These are phyloP conservation scores for Arthrobotrys sphaeroides DNA, from an alignment of 2,329 filamentous ascomycete genomes.

Conservation along the genomic window DNA sequence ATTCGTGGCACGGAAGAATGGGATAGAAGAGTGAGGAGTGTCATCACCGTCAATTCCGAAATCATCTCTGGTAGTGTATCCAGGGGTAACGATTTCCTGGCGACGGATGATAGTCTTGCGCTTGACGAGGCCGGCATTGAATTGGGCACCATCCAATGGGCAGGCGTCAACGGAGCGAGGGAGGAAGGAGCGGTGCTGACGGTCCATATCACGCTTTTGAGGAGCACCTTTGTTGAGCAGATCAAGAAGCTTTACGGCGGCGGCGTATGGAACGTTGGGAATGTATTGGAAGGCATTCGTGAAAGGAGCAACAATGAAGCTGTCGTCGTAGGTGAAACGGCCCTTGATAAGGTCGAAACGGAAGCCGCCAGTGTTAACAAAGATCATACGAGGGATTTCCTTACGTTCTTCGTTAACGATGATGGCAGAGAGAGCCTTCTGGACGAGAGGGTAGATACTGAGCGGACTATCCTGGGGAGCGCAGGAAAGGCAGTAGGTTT, in stretches of 20 bases:
- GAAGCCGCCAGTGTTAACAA: slow-evolving; percentile 89
- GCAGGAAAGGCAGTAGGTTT: slow-evolving; percentile 70
- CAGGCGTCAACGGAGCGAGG: slow-evolving; percentile 54
- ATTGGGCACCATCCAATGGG: slow-evolving; percentile 39
- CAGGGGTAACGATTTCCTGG: slow-evolving; percentile 66
- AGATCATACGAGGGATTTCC: slow-evolving; percentile 73
- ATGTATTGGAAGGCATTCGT: slow-evolving; percentile 79
- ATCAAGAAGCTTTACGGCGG: slow-evolving; percentile 74
- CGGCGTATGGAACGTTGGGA: slow-evolving; percentile 79
- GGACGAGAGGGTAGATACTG: slow-evolving; percentile 83
- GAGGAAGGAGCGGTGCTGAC: slow-evolving; percentile 37
- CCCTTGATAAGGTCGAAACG: slow-evolving; percentile 97
- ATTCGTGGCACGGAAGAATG: slow-evolving; percentile 82
- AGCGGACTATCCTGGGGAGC: slow-evolving; percentile 75
- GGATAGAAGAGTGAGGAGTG: slow-evolving; percentile 78
- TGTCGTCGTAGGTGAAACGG: slow-evolving; percentile 85
- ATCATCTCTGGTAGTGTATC: slow-evolving; percentile 91
- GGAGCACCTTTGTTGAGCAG: slow-evolving; percentile 67
- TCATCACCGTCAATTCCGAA: slow-evolving; percentile 86
- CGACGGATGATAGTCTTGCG: slow-evolving; percentile 63
- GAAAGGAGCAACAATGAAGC: slow-evolving; percentile 88
- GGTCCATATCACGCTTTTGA: slow-evolving; percentile 46
- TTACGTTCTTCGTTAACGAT: slow-evolving; percentile 69
- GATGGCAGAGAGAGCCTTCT: slow-evolving; percentile 76
- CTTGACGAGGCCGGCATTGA: slow-evolving; percentile 55